Conservation (phyloP, 164 flowering plant species). For the Euptelea pleiosperma region DNA sequence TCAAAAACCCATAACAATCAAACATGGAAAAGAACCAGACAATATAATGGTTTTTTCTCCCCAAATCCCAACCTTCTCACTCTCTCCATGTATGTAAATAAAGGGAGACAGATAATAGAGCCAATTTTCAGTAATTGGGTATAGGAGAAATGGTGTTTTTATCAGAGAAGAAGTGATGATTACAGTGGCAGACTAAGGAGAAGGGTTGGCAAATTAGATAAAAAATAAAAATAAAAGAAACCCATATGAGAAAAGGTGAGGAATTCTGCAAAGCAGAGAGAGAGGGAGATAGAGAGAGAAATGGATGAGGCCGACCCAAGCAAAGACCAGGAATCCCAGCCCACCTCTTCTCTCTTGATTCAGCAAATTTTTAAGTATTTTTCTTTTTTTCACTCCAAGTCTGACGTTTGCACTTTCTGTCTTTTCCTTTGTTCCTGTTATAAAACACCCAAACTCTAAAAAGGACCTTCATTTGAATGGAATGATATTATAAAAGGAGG, state of each 20-base stretch:
- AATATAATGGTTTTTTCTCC: slow-evolving; percentile 6
- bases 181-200: slow-evolving; percentile 35
- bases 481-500: slow-evolving; percentile 23
- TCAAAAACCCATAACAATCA: slow-evolving; percentile 21
- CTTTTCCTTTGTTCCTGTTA: slow-evolving; percentile 50
- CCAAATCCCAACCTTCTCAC: slow-evolving; percentile 5
- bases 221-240: slow-evolving; percentile 3
- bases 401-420: slow-evolving; percentile 57
- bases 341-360: too few species aligned
- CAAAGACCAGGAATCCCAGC: slow-evolving; percentile 29
- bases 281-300: slow-evolving; percentile 8
- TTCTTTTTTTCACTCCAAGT: too few species aligned
- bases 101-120: slow-evolving; percentile 15
- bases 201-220: slow-evolving; percentile 28
- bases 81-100: slow-evolving; percentile 14
- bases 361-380: slow-evolving; percentile 5
- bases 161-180: slow-evolving; percentile 37
- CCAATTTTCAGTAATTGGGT: slow-evolving; percentile 19
- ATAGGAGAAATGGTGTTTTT: slow-evolving; percentile 19
- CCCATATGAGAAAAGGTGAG: slow-evolving; percentile 13
- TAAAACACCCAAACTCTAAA: slow-evolving; percentile 61
- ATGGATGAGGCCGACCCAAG: slow-evolving; percentile 26
- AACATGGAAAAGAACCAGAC: slow-evolving; percentile 21
- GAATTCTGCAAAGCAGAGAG: slow-evolving; percentile 32
- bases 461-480: slow-evolving; percentile 49